Evolutionary conservation across 2,329 filamentous ascomycete genomes (phyloP).

Genomic region (Chaetomium sp.): DNA sequence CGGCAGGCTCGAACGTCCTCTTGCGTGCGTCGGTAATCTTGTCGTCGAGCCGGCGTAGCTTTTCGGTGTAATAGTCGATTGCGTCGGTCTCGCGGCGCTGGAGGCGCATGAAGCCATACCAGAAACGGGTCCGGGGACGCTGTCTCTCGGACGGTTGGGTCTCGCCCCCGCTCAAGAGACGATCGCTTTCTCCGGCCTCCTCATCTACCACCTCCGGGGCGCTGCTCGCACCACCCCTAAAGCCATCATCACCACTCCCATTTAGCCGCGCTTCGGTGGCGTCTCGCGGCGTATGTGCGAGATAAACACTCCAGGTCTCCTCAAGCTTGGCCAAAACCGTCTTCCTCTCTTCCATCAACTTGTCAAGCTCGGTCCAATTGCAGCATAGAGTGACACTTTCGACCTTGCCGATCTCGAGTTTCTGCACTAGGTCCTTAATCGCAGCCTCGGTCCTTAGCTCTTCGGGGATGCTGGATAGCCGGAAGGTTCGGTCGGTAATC

Average conservation of each 20-base stretch:
- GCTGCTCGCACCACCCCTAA: constrained; percentile 36
- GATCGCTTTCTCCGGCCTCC: constrained; percentile 58
- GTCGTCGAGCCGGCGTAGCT: constrained; percentile 76
- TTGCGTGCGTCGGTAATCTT: constrained; percentile 69
- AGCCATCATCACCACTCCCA: constrained; percentile 3
- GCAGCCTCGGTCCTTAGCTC: constrained; percentile 78
- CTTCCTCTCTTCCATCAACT: constrained; percentile 68
- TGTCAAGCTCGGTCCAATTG: constrained; percentile 82
- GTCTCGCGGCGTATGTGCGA: constrained; percentile 58
- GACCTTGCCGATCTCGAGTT: constrained; percentile 84
- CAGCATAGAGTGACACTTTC: constrained; percentile 84
- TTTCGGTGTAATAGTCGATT: constrained; percentile 92
- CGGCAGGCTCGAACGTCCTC: constrained; percentile 74
- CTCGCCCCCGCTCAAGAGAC: constrained; percentile 56
- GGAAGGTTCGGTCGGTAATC: constrained; percentile 92
- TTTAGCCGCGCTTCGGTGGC: constrained; percentile 40
- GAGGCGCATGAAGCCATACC: constrained; percentile 76
- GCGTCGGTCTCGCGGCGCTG: constrained; percentile 77
- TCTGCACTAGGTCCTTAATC: constrained; percentile 85
- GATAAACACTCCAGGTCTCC: constrained; percentile 76
- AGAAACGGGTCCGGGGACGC: constrained; percentile 71
- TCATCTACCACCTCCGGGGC: constrained; percentile 44
- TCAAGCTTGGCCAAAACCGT: constrained; percentile 72
- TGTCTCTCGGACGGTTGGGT: constrained; percentile 48
- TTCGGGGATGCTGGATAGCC: constrained; percentile 81